phyloP scores from a whole-genome alignment of 768 basidiomycete genomes.

The Boletus insuetus region DNA sequence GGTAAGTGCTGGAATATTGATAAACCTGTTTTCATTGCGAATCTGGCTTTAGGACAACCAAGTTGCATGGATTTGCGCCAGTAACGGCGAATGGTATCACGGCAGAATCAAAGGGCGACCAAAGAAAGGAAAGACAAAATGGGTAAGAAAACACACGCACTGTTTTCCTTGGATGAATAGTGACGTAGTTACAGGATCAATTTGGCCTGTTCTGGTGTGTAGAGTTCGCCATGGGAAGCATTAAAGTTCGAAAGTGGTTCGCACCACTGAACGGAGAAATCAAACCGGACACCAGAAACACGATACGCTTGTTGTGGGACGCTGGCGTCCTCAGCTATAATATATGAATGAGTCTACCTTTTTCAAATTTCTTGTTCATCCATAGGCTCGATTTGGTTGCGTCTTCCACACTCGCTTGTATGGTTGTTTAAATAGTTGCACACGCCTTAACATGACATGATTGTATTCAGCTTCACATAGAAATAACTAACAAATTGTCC shows the following conservation, averaged over 20 bases:
- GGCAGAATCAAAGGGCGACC: slow-evolving; percentile 48
- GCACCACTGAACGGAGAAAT: slow-evolving; percentile 65
- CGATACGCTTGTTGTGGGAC: slow-evolving; percentile 45
- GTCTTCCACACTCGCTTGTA: neutral
- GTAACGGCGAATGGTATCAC: slow-evolving; percentile 48
- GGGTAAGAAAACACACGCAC: slow-evolving; percentile 33
- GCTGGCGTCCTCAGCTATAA: slow-evolving; percentile 34
- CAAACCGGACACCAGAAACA: slow-evolving; percentile 53
- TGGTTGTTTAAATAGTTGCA: neutral
- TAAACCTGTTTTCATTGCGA: neutral
- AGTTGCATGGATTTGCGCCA: slow-evolving; percentile 50
- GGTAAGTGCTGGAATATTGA: slow-evolving; percentile 13
- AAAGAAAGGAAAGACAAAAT: slow-evolving; percentile 44
- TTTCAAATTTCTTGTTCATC: neutral
- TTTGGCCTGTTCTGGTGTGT: slow-evolving; percentile 53
- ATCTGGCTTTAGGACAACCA: slow-evolving; percentile 39
- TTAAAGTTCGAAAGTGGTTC: slow-evolving; percentile 54
- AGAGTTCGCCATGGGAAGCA: slow-evolving; percentile 35
- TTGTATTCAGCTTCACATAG: neutral
- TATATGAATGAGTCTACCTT: neutral
- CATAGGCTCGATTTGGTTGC: neutral
- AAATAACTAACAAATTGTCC: neutral
- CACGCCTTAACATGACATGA: slow-evolving; percentile 1
- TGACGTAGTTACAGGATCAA: slow-evolving; percentile 36
- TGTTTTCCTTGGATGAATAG: neutral